Evolutionary conservation across 2,329 filamentous ascomycete species (phyloP), one percentile per base, ranked within the genome.

Genomic region (Xylariaceae sp.): DNA sequence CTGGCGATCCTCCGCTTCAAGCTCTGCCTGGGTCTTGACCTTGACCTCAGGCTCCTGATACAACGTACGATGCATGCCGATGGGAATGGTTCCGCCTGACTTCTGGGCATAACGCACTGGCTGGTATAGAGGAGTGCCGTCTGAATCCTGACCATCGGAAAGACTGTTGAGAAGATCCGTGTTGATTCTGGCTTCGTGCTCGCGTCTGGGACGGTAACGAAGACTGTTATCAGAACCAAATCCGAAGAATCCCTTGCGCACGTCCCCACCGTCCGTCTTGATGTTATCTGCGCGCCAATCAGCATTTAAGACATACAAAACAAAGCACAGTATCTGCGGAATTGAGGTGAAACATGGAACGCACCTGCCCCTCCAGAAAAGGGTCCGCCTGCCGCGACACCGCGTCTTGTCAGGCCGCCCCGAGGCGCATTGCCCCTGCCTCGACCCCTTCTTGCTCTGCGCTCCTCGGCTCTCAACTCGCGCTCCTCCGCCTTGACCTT

Each of bases 11-110:
- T 80, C 78, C 0, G 80, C 81, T 63, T 83, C 80, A 10, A 84
- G 74, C 64, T 85, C 82, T 44, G 80, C 81, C n/a, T 80, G 79
- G 0, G 81, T 83, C 9, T 81, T 79, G 52, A 84, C 79, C 55
- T 80, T 75, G 35, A 82, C 71, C n/a, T 77, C 79, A 23, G 78
- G 74, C 13, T 83, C 79, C 68, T 82, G 79, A 65, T 82, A 80
- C 64, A 82, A 78, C 61, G 76, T 75, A 61, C 82, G 77, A 64
- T 78, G 76, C 64, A 85, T 83, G 53, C 82, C 82, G 74, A 85
- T 80, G 13, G 82, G 82, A 64, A 84, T 74, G 68, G 54, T 70
- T 65, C 66, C 70, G 61, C 62, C 61, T 15, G 66, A 66, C 58
- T 62, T 68, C 42, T 70, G 66, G 17, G 53, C 57, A 66, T 73